Evolutionary conservation across 345 rosid genomes (phyloP), one percentile per base, ranked within the genome.

Genomic region (Erodium maritimum): DNA sequence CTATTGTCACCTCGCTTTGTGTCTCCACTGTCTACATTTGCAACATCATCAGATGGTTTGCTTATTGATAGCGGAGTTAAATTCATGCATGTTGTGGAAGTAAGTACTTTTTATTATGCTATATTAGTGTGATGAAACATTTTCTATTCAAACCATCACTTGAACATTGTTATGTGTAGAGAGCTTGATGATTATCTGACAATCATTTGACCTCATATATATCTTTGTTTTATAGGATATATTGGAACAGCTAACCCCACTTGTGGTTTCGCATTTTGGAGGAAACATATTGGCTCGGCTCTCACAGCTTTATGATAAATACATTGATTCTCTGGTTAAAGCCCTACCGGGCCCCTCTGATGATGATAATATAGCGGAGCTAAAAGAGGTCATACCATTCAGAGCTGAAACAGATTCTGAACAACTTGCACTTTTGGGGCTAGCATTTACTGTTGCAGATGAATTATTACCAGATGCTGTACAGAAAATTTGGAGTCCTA

Each of bases 341-440:
- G 87, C 90, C 69, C 74, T 93, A 50, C 95, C 96, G 19, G 86
- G 94, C 58, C 91, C 96, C 52, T 80, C 90, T 5, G 97, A 93
- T 54, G 99, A 93, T 53, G 97, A 93, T 65, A 81, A 71, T 73
- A 84, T 87, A 22, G 71, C 80, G 0, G 99, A 89, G 75, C 79
- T 85, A 59, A 88, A 89, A 76, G 95, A 87, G 61, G 71, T 61
- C 24, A 66, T 79, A 66, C 80, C 80, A 12, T 83, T 85, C 57
- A 80, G 91, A 78, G 91, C 86, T 66, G 97, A 89, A 79, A 93
- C 96, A 0, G 99, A 93, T 70, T 76, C 94, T 0, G 90, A 93
- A 71, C 89, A 87, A 71, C 95, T 93, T 67, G 85, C 91, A 19
- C 83, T 93, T 76, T 76, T 93, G 71, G 99, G 99, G 68, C 73